Evolutionary conservation across 2,329 filamentous ascomycete species (phyloP).

Genomic region (Pyrenophora graminea): DNA sequence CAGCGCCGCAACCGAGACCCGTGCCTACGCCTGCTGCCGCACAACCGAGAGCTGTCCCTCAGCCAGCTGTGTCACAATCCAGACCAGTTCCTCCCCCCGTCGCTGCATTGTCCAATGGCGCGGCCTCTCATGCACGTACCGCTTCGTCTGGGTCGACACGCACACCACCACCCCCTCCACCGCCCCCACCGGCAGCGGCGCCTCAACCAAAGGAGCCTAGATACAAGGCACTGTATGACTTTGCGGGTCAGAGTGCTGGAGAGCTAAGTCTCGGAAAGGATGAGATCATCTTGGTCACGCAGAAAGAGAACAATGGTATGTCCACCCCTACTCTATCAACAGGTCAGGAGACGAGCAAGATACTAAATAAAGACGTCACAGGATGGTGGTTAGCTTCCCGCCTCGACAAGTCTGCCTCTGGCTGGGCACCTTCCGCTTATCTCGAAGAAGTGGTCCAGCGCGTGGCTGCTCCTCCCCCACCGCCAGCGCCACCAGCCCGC

Average conservation of each 20-base stretch:
- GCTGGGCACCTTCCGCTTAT: slow-evolving; percentile 93
- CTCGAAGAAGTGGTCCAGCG: slow-evolving; percentile 73
- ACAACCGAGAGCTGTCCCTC: slow-evolving; percentile 52
- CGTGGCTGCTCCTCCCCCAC: slow-evolving; percentile 60
- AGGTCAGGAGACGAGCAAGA: background rate
- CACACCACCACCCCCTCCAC: slow-evolving; percentile 53
- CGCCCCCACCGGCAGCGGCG: slow-evolving; percentile 65
- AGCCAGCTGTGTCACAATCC: slow-evolving; percentile 51
- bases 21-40: slow-evolving; percentile 40
- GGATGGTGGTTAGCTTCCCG: slow-evolving; percentile 97
- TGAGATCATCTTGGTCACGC: slow-evolving; percentile 84
- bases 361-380: slow-evolving; percentile 47
- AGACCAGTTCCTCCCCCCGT: slow-evolving; percentile 60
- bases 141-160: slow-evolving; percentile 51
- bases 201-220: slow-evolving; percentile 69
- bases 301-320: slow-evolving; percentile 94
- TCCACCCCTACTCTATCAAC: slow-evolving; percentile 9
- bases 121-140: slow-evolving; percentile 45
- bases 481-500: slow-evolving; percentile 56
- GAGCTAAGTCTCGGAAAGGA: slow-evolving; percentile 80
- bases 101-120: slow-evolving; percentile 57
- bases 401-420: slow-evolving; percentile 68
- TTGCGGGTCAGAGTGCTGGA: slow-evolving; percentile 79
- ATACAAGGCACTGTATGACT: slow-evolving; percentile 92
- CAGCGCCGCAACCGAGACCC: slow-evolving; percentile 47